These are phyloP conservation scores for Chloranthus sessilifolius DNA, from an alignment of 164 flowering plant genomes.

Conservation along the genomic window DNA sequence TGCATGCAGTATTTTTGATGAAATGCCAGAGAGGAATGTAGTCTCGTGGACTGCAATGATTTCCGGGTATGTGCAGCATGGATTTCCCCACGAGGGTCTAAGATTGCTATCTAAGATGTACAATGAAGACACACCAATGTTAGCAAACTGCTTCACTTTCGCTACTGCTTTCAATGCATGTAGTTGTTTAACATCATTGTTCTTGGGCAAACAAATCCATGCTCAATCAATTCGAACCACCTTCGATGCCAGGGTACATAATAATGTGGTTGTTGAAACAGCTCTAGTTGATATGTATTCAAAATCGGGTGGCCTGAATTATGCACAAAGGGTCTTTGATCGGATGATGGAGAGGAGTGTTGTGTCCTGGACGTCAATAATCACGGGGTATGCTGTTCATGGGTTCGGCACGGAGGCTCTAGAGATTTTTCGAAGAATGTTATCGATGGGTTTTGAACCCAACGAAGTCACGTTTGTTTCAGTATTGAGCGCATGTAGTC, in stretches of 20 bases:
- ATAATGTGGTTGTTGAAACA: constrained; percentile 24
- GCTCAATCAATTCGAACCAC: constrained; percentile 21
- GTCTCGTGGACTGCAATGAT: constrained; percentile 41
- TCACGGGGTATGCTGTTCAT: constrained; percentile 31
- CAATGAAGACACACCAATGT: constrained; percentile 8
- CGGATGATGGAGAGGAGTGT: constrained; percentile 10
- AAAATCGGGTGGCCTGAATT: constrained; percentile 9
- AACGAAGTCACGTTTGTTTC: constrained; percentile 37
- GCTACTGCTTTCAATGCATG: constrained; percentile 30
- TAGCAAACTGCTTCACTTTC: constrained; percentile 33
- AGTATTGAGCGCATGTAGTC: constrained; percentile 32
- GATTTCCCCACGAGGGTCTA: constrained; percentile 24
- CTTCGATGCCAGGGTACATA: constrained; percentile 8
- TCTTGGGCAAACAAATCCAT: constrained; percentile 36
- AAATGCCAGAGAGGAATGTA: constrained; percentile 30
- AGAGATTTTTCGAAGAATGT: constrained; percentile 26
- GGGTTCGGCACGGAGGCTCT: constrained; percentile 29
- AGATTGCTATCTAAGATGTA: constrained; percentile 26
- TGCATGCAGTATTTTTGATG: constrained; percentile 19
- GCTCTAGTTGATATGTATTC: constrained; percentile 37
- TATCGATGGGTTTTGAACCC: constrained; percentile 24
- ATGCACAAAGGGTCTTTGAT: constrained; percentile 9
- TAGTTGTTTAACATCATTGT: constrained; percentile 19
- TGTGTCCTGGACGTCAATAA: constrained; percentile 27
- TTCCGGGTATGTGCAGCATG: constrained; percentile 24